These are phyloP conservation scores for Emiliania huxleyi DNA, from an alignment of 78 protist species.

Conservation along the genomic window DNA sequence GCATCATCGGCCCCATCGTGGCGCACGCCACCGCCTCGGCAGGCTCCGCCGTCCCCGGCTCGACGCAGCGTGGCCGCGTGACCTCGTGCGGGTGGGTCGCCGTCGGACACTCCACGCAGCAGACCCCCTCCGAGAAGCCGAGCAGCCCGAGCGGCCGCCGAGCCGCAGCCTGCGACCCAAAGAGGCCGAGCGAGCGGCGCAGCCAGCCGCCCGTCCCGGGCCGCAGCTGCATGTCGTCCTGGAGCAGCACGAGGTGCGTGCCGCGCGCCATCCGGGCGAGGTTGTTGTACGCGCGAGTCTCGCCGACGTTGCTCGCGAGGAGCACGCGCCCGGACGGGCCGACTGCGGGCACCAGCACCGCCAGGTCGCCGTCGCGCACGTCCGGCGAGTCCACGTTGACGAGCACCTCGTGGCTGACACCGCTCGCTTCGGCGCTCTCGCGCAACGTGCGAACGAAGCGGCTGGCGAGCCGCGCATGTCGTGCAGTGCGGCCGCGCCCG, in stretches of 20 bases:
- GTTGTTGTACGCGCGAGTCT: not conserved
- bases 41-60: not conserved
- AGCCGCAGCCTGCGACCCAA: not conserved
- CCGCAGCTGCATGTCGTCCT: not conserved
- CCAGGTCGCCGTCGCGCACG: not conserved
- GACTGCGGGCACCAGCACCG: not conserved
- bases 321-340: not conserved
- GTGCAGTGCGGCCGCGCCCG: not conserved
- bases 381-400: not conserved
- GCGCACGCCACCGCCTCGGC: conserved; percentile 12
- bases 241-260: not conserved
- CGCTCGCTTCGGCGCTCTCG: not conserved
- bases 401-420: not conserved
- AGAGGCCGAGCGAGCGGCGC: not conserved
- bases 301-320: not conserved
- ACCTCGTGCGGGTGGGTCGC: not conserved
- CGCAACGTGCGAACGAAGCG: not conserved
- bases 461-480: not conserved
- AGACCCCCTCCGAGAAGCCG: not conserved
- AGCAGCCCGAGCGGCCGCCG: not conserved
- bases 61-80: not conserved
- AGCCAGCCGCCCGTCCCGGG: not conserved
- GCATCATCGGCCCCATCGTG: not conserved
- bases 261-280: not conserved
- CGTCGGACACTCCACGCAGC: not conserved